These are phyloP conservation scores for Hanseniaspora hatyaiensis DNA, from an alignment of 805 yeast genomes.

Conservation along the genomic window DNA sequence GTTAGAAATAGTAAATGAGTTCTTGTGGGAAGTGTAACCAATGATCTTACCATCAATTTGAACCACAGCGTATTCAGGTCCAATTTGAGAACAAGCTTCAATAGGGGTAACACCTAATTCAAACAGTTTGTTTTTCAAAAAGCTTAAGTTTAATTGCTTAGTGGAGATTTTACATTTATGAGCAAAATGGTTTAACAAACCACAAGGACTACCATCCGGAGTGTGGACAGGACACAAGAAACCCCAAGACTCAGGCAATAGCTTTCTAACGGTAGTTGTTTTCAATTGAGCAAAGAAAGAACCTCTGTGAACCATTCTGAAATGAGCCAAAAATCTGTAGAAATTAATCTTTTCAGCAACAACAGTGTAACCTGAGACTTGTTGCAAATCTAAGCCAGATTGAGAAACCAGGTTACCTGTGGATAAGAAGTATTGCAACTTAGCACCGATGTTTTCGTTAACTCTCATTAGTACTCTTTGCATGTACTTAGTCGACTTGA, in stretches of 20 bases:
- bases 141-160: conserved; percentile 56
- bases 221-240: conserved; percentile 98
- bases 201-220: conserved; percentile 99
- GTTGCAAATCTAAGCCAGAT: conserved; percentile 94
- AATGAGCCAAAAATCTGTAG: conserved; percentile 94
- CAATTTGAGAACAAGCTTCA: conserved; percentile 63
- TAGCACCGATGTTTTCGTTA: conserved; percentile 89
- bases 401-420: conserved; percentile 96
- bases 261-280: conserved; percentile 91
- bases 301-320: conserved; percentile 99
- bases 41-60: conserved; percentile 85
- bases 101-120: conserved; percentile 74
- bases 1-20: conserved; percentile 76
- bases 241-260: conserved; percentile 98
- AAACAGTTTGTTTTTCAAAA: conserved; percentile 53
- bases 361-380: conserved; percentile 94
- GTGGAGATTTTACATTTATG: conserved; percentile 89
- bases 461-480: conserved; percentile 62
- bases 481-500: conserved; percentile 75
- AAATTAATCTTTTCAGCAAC: conserved; percentile 97
- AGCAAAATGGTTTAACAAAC: conserved; percentile 88
- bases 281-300: conserved; percentile 96
- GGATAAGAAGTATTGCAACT: conserved; percentile 83
- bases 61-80: conserved; percentile 78
- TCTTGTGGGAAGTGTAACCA: conserved; percentile 89